These are phyloP conservation scores for Citrullus mucosospermus DNA, from an alignment of 306 rosid species.

Conservation along the genomic window DNA sequence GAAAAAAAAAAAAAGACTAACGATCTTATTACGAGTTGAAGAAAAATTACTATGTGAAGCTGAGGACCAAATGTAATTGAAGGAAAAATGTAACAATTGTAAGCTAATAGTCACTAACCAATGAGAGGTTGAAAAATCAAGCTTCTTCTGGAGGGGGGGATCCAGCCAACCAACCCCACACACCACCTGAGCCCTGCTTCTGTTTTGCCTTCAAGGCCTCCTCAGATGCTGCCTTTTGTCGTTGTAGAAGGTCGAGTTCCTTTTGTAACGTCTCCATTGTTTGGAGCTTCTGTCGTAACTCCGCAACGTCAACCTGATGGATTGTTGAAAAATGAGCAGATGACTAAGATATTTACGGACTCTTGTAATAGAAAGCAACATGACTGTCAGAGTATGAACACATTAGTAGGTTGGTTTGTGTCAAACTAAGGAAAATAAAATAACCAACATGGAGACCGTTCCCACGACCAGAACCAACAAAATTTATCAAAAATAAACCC, in stretches of 20 bases:
- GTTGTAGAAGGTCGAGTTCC: slow-evolving; percentile 84
- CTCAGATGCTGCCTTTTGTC: slow-evolving; percentile 85
- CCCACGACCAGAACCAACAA: background rate
- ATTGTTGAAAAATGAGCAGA: slow-evolving; percentile 12
- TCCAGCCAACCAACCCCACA: slow-evolving; percentile 98
- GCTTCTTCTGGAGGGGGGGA: slow-evolving; percentile 57
- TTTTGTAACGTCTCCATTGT: slow-evolving; percentile 68
- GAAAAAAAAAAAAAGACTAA: background rate
- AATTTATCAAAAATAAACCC: background rate
- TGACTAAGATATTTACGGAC: background rate
- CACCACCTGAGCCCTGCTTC: slow-evolving; percentile 65
- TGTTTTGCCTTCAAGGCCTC: slow-evolving; percentile 59
- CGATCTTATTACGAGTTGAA: slow-evolving; percentile 21
- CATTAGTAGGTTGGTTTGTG: background rate
- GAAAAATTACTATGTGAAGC: slow-evolving; percentile 18
- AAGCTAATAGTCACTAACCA: slow-evolving; percentile 25
- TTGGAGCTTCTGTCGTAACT: slow-evolving; percentile 86
- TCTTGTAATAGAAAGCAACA: background rate
- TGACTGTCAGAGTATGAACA: background rate
- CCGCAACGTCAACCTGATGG: slow-evolving; percentile 78
- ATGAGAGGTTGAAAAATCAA: slow-evolving; percentile 11
- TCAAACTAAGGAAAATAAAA: background rate
- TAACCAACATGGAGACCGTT: background rate
- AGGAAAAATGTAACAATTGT: slow-evolving; percentile 25
- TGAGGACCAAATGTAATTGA: slow-evolving; percentile 22